These are phyloP conservation scores for Saccharomycopsis hybrid DNA, from an alignment of 1,139 yeast species.

Conservation along the genomic window DNA sequence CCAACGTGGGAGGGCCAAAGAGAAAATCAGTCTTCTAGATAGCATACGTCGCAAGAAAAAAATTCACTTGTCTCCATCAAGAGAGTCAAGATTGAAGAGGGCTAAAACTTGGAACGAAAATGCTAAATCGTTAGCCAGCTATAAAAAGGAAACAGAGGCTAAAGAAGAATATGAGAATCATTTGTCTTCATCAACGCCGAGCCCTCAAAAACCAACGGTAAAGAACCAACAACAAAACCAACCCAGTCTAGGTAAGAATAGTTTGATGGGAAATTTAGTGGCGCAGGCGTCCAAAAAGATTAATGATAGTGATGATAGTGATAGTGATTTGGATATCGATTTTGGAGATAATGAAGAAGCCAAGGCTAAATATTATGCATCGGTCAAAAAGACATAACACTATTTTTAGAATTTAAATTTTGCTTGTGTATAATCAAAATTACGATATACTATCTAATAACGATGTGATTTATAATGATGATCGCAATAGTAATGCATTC, in stretches of 20 bases:
- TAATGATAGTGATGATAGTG: constrained; percentile 25
- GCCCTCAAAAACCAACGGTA: constrained; percentile 22
- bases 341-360: constrained; percentile 15
- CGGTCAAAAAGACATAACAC: too few species aligned
- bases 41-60: constrained; percentile 9
- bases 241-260: too few species aligned
- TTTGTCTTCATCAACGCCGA: constrained; percentile 23
- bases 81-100: constrained; percentile 18
- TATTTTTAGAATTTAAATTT: too few species aligned
- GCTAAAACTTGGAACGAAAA: constrained; percentile 10
- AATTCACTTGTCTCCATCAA: constrained; percentile 25
- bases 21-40: constrained; percentile 25
- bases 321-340: constrained; percentile 34
- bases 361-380: too few species aligned
- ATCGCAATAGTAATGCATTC: too few species aligned
- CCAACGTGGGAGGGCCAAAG: constrained; percentile 28
- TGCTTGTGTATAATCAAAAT: too few species aligned
- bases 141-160: constrained; percentile 2
- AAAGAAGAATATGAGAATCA: constrained; percentile 14
- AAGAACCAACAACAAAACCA: too few species aligned
- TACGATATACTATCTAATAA: too few species aligned
- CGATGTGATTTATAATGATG: too few species aligned
- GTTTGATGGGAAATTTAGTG: too few species aligned
- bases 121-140: constrained; percentile 1
- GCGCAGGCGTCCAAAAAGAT: too few species aligned